Base-by-base conservation (phyloP, 164 flowering plant species). In the Liriodendron chinense region DNA sequence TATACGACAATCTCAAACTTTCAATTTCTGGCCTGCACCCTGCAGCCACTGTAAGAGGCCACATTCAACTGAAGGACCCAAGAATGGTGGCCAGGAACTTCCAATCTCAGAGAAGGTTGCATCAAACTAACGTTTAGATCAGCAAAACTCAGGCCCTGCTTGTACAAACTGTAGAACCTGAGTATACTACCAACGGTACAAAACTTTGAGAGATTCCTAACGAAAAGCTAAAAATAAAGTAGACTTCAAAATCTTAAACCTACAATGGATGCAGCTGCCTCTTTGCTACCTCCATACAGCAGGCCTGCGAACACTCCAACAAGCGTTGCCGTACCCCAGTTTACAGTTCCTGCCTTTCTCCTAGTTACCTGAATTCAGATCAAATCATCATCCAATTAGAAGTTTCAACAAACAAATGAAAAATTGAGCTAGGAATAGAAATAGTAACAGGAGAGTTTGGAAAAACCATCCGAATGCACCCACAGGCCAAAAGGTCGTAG, bases 231-330 rank as follows among this genome's bases (percentile, higher is more conserved):
- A 0, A 62, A 26, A 43, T 47, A 74, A 68, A 20, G 56, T 6
- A 53, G 65, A 68, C n/a, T n/a, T 34, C 28, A 22, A 61, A 62
- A 57, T 53, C 59, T 59, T 9, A 57, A 79, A 89, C 97, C 89
- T 82, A 96, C 98, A 81, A 89, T 93, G 75, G 98, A 96, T 80
- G 96, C 96, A 81, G 94, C 65, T 5, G 99, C 98, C 81, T 91
- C 99, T 85, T 89, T 96, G 90, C 96, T 89, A 73, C 98, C 99
- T 69, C 99, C 99, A 87, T 91, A 92, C 65, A 96, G 75, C 94
- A 96, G 81, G 70, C 99, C 99, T 47, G 97, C 97, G 87, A 94
- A 89, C 74, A 96, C 80, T 74, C 97, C 97, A 77, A 94, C 61
- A 12, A 92, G 81, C 4, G 98, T 91, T 16, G 99, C 90, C 7